Conservation (phyloP, 805 yeast genomes). For the Barnettozyma sp. region DNA sequence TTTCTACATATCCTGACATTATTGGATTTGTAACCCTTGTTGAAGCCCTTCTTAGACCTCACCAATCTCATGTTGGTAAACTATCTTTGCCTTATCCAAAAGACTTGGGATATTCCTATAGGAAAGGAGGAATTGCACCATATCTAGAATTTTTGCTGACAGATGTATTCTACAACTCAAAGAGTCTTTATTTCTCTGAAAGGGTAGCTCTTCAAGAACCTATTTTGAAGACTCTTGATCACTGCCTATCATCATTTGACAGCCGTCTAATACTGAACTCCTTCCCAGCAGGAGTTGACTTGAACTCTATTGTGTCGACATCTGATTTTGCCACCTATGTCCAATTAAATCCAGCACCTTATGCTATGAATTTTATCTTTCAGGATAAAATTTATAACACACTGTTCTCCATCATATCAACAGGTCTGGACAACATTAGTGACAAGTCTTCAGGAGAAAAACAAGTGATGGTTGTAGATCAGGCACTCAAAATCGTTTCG, state of each 20-base stretch:
- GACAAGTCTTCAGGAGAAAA: slow-evolving; percentile 32
- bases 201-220: slow-evolving; percentile 43
- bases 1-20: slow-evolving; percentile 49
- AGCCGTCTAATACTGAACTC: slow-evolving; percentile 45
- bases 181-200: slow-evolving; percentile 31
- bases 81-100: slow-evolving; percentile 47
- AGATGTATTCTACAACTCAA: slow-evolving; percentile 55
- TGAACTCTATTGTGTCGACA: slow-evolving; percentile 41
- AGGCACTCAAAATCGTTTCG: slow-evolving; percentile 39
- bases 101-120: slow-evolving; percentile 52
- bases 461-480: slow-evolving; percentile 31
- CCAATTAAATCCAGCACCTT: slow-evolving; percentile 64
- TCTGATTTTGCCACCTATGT: slow-evolving; percentile 43
- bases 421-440: slow-evolving; percentile 52
- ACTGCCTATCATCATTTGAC: slow-evolving; percentile 44
- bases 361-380: slow-evolving; percentile 55
- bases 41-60: slow-evolving; percentile 27
- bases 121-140: slow-evolving; percentile 70
- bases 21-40: slow-evolving; percentile 57
- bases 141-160: slow-evolving; percentile 67
- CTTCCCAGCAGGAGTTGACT: slow-evolving; percentile 43
- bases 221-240: slow-evolving; percentile 45
- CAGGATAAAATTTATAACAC: slow-evolving; percentile 48
- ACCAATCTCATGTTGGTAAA: slow-evolving; percentile 32
- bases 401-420: slow-evolving; percentile 48